Percentiles rank a stretch among this genome's conserved stretches.
phyloP scores from a whole-genome alignment of 2,329 filamentous ascomycete genomes.

The Diaporthe destruens region DNA sequence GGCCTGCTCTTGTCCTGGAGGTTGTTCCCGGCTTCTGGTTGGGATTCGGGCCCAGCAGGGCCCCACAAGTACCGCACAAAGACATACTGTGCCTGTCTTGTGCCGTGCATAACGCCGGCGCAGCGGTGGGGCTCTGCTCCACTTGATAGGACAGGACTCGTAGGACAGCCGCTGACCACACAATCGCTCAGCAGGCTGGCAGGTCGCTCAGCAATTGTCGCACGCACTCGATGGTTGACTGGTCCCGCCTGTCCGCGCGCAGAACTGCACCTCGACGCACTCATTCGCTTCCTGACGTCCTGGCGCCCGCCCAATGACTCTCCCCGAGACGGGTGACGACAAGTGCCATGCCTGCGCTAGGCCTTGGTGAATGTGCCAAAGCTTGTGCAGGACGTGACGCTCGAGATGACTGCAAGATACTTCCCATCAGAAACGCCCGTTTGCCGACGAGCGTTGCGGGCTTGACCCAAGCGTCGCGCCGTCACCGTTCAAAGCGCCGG shows the following conservation, averaged over 20 bases:
- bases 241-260: conserved; percentile 19
- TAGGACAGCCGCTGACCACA: conserved; percentile 43
- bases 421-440: conserved; percentile 10
- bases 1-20: conserved; percentile 29
- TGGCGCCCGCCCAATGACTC: conserved; percentile 34
- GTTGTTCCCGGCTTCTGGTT: conserved; percentile 37
- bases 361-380: conserved; percentile 29
- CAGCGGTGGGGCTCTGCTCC: conserved; percentile 35
- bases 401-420: conserved; percentile 23
- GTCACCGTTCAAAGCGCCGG: conserved; percentile 15
- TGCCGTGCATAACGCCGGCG: conserved; percentile 43
- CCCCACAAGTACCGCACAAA: conserved; percentile 36
- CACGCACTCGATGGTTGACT: conserved; percentile 27
- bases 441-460: conserved; percentile 22
- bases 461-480: conserved; percentile 33
- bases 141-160: conserved; percentile 43
- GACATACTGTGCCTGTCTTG: conserved; percentile 31
- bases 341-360: conserved; percentile 34
- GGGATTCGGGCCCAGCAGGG: conserved; percentile 25
- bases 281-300: conserved; percentile 40
- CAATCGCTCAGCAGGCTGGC: conserved; percentile 38
- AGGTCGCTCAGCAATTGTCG: conserved; percentile 34
- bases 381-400: conserved; percentile 34
- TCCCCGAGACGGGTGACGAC: conserved; percentile 26
- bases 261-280: conserved; percentile 25